Base-by-base conservation (phyloP, 108 stramenopile species). In the Stephanodiscus triporus region DNA sequence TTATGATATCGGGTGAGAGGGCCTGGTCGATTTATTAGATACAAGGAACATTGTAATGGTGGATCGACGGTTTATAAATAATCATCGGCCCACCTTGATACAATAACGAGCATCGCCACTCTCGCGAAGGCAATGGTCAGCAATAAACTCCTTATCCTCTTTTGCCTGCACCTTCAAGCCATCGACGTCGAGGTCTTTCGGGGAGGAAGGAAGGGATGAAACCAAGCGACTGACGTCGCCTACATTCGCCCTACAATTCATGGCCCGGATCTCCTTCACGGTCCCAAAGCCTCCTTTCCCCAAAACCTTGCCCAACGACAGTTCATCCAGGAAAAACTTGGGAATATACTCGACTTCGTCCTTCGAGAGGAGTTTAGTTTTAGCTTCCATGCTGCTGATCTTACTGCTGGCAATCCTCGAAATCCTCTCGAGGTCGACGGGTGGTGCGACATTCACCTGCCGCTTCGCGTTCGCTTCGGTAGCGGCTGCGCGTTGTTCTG, bases 231-330 rank as follows among this genome's bases (percentile, higher is more conserved):
- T n/a, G 11, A 42, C 37, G 23, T 10, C 2, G 30, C 27, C 20
- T 24, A 24, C 24, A 47, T 47, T 17, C 2, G 68, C 54, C 27
- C 19, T 48, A 20, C 58, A 76, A 24, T 63, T 40, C 6, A 80
- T 66, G 23, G 6, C 57, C 9, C 62, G 62, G 42, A 89, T 76
- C 67, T 86, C 88, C 36, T 76, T 85, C 32, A 89, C 88, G 20
- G 88, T 85, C 36, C 86, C 84, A 47, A 89, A 89, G 8, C 86
- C 86, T 27, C 88, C 88, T 49, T 83, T 86, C 0, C 88, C 88
- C 13, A 89, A 68, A 10, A 89, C 72, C 26, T 76, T 77, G 0
- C 88, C 88, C 17, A 89, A 36, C 13, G 42, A 51, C 50, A 89
- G 23, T 59, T 89, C 83, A 23, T 62, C 26, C 4, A 61, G 22